Conservation (phyloP, 768 basidiomycete genomes). For the Lanmaoa pseudosensibilis region DNA sequence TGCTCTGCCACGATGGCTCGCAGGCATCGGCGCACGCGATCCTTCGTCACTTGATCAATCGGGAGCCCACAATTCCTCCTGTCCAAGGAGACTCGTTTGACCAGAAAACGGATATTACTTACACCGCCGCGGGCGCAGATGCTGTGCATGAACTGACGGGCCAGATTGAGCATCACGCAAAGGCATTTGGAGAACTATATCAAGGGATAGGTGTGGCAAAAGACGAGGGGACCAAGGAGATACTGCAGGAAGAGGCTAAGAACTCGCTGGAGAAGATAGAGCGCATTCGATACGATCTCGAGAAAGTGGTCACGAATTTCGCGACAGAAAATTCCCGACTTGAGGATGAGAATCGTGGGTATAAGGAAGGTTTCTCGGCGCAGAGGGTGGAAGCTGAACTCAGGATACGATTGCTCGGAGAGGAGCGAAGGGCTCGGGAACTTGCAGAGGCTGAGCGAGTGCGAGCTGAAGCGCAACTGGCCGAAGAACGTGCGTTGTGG, state of each 20-base stretch:
- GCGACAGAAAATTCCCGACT: constrained; percentile 35
- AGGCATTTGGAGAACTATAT: constrained; percentile 43
- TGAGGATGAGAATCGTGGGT: constrained; percentile 22
- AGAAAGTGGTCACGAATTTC: constrained; percentile 38
- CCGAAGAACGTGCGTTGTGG: constrained; percentile 12
- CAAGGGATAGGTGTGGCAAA: constrained; percentile 44
- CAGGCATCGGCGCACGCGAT: constrained; percentile 45
- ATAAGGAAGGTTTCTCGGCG: constrained; percentile 8
- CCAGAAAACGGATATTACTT: constrained; percentile 38
- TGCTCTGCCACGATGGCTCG: constrained; percentile 42
- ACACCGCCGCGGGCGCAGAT: constrained; percentile 47
- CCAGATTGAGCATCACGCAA: constrained; percentile 41
- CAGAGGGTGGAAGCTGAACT: constrained; percentile 15
- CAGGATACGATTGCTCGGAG: constrained; percentile 16
- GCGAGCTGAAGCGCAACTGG: constrained; percentile 17
- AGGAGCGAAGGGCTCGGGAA: constrained; percentile 20
- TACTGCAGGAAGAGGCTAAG: constrained; percentile 39
- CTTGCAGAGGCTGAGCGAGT: constrained; percentile 17
- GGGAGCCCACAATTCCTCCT: constrained; percentile 37
- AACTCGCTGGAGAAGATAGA: constrained; percentile 41
- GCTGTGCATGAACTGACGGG: constrained; percentile 45
- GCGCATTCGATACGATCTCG: constrained; percentile 42
- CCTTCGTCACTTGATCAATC: constrained; percentile 41
- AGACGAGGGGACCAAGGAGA: constrained; percentile 40
- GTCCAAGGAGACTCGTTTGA: constrained; percentile 48